A percentile compares a stretch with the other conserved stretches of the same genome.
phyloP scores from a whole-genome alignment of 2,329 filamentous ascomycete species.

The Hirsutella thompsonii region DNA sequence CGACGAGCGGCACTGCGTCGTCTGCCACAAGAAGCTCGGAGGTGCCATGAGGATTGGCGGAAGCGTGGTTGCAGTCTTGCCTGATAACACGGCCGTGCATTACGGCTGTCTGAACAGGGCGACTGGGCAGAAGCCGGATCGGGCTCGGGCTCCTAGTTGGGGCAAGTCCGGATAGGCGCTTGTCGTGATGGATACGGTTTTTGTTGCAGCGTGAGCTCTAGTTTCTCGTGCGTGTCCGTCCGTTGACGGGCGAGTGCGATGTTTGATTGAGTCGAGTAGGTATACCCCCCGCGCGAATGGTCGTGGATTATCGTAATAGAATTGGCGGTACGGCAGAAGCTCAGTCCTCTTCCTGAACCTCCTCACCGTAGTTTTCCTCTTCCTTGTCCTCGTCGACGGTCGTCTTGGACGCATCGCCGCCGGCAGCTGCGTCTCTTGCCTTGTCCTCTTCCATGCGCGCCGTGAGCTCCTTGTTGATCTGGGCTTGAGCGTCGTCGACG shows the following conservation, averaged over 20 bases:
- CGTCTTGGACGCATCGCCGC: conserved; percentile 5
- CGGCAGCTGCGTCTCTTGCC: conserved; percentile 24
- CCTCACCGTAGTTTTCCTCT: conserved; percentile 78
- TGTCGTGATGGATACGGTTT: neutral
- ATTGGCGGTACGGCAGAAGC: neutral
- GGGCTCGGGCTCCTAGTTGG: conserved; percentile 20
- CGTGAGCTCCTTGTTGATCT: conserved; percentile 60
- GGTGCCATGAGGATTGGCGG: conserved; percentile 75
- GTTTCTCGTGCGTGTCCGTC: too few relatives aligned
- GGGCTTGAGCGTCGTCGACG: conserved; percentile 46
- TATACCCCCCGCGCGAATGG: conserved; percentile 10
- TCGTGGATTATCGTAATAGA: neutral
- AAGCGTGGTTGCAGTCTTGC: conserved; percentile 80
- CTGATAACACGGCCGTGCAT: conserved; percentile 71
- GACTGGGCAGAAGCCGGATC: conserved; percentile 21
- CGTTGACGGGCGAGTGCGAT: neutral
- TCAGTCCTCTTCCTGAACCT: conserved; percentile 54
- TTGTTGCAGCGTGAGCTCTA: too few relatives aligned
- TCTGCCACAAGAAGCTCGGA: conserved; percentile 87
- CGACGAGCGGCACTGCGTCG: conserved; percentile 80
- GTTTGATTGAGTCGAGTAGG: conserved; percentile 2
- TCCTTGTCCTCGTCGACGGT: conserved; percentile 41
- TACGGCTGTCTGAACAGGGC: conserved; percentile 58
- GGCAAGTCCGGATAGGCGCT: conserved; percentile 19
- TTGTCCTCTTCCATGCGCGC: conserved; percentile 64